Evolutionary conservation across 495 filamentous ascomycete species (phyloP), one percentile per base, ranked within the genome.

Genomic region (Bathelium albidoporum): DNA sequence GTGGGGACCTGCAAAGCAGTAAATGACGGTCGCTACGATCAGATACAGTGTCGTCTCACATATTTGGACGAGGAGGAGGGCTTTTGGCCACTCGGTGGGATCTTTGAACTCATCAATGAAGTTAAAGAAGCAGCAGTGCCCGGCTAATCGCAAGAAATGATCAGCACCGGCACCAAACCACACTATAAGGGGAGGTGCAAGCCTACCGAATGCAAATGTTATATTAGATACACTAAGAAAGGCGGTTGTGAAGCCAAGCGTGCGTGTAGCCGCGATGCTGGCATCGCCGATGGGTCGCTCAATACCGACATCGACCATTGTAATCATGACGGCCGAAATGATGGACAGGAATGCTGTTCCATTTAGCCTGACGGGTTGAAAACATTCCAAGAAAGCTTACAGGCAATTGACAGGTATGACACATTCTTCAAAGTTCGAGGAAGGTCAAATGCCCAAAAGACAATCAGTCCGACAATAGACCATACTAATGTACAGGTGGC

Each of bases 401-500:
- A 65, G 18, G 83, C 75, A 55, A 89, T 82, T n/a, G 87, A 88
- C 39, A 87, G 71, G 68, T 81, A 83, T 0, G 80, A 80, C 34
- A 87, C 76, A 31, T 78, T 78, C 60, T 82, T 80, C 61, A 87
- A 78, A 1, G 84, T 88, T 28, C 85, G 75, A 2, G 88, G 89
- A 16, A 91, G 73, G 18, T 83, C 84, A 16, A 86, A 74, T 49
- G 85, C 55, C 24, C 87, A 78, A 14, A 82, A 84, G 14, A 91
- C 74, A 58, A 86, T 69, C 62, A 86, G 75, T 20, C 86, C 89
- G 24, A 88, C 77, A 28, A 87, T 72, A 28, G 79, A 80, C 67
- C 87, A 92, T 2, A 85, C 78, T 62, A 90, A 82, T 2, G 86
- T 85, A 70, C 89, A 93, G 0, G 79, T 75, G 2, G 77, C 83